A percentile compares a stretch with the other conserved stretches of the same genome.
These are phyloP conservation scores for Fusarium oligoseptatum DNA, from an alignment of 2,329 filamentous ascomycete genomes.

Conservation along the genomic window DNA sequence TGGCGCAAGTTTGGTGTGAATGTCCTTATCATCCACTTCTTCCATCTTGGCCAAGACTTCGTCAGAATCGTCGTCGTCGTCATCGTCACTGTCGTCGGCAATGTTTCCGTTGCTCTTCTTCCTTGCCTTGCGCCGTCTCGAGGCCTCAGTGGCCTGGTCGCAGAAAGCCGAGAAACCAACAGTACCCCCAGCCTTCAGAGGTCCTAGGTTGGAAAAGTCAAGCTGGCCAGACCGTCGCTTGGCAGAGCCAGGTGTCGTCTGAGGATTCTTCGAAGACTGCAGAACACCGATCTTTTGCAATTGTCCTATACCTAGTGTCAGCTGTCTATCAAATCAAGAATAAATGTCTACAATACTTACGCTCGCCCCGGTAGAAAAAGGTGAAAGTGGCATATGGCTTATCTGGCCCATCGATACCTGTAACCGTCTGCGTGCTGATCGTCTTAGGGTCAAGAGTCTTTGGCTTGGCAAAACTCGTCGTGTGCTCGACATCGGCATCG, in stretches of 20 bases:
- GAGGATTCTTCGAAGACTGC: conserved; percentile 73
- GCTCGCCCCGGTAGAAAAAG: conserved; percentile 96
- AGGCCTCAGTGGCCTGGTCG: conserved; percentile 71
- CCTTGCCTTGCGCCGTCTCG: conserved; percentile 67
- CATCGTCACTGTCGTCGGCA: conserved; percentile 78
- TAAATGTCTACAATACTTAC: conserved; percentile 67
- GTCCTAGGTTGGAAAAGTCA: conserved; percentile 87
- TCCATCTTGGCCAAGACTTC: conserved; percentile 74
- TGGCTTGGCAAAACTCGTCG: conserved; percentile 96
- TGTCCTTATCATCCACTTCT: conserved; percentile 73
- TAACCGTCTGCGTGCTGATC: conserved; percentile 99
- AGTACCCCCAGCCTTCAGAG: conserved; percentile 87
- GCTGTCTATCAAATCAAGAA: conserved; percentile 12
- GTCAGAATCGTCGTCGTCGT: conserved; percentile 76
- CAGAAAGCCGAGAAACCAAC: conserved; percentile 92
- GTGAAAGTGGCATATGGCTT: conserved; percentile 98
- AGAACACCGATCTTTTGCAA: conserved; percentile 96
- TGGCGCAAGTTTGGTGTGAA: conserved; percentile 70
- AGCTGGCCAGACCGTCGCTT: conserved; percentile 87
- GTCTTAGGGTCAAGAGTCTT: conserved; percentile 96
- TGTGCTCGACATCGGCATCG: conserved; percentile 92
- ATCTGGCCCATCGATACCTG: conserved; percentile 94
- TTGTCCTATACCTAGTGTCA: conserved; percentile 75
- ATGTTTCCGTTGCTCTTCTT: conserved; percentile 78
- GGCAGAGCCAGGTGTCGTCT: conserved; percentile 69